Base-by-base conservation (phyloP, 148 eudicot genomes). In the Selenicereus undatus region DNA sequence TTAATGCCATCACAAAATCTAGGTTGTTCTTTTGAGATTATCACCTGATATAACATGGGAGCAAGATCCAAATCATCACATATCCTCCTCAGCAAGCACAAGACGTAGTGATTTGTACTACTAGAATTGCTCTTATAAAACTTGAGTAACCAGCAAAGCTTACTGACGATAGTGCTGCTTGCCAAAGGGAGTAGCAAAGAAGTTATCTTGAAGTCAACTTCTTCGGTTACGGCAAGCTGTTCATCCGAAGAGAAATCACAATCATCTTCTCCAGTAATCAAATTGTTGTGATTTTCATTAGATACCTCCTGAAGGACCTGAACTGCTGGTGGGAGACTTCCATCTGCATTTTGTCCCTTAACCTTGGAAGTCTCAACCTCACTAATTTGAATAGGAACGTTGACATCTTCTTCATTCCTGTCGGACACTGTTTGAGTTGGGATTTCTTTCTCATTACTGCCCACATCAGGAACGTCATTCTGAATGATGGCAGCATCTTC, bases 31-130 rank as follows among this genome's bases (percentile, higher is more conserved):
- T 58, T 68, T 60, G 69, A 20, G 35, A 66, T 7, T 73, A 75
- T 79, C 84, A 97, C 99, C 98, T 97, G 98, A 88, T 97, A 97
- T 81, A 97, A 85, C 97, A 94, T 97, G 70, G 99, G 97, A 82
- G 99, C 84, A 54, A 97, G 98, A 86, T 94, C 93, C 85, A 97
- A 75, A 90, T 97, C 99, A 65, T 97, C 97, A 76, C 95, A 92
- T 75, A 97, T 91, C 76, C 91, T 93, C 86, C 82, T 85, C 56
- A 97, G 83, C 88, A 93, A 82, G 88, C 87, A 81, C 83, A 97
- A 32, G 77, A 97, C 83, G 84, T 91, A 90, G 81, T 97, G 98
- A 85, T 97, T 97, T 81, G 96, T 91, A 79, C 92, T 85, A 76
- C 78, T 56, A 64, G 98, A 89, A 83, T 97, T 97, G 88, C 88